Evolutionary conservation across 2,329 filamentous ascomycete genomes (phyloP).

Genomic region (Penicillium sclerotiorum): DNA sequence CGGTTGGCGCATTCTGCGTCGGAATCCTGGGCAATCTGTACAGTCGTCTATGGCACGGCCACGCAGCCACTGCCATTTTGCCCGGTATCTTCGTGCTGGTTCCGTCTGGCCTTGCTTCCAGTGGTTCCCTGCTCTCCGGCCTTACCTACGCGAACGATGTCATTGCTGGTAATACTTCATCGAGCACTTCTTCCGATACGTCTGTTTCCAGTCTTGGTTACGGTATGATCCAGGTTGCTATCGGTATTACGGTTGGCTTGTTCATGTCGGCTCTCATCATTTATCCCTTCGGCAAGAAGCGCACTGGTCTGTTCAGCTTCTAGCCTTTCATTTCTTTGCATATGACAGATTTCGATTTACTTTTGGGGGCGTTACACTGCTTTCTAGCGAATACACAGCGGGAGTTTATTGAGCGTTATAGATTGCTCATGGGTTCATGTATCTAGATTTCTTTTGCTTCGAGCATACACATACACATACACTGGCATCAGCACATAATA

Average conservation of each 20-base stretch:
- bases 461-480: no score
- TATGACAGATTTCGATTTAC: conserved; percentile 2
- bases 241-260: conserved; percentile 54
- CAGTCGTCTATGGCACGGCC: conserved; percentile 70
- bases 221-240: conserved; percentile 53
- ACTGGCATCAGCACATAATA: no score
- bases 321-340: conserved; percentile 20
- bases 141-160: conserved; percentile 62
- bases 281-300: conserved; percentile 53
- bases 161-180: conserved; percentile 27
- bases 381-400: not conserved
- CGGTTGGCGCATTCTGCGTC: conserved; percentile 75
- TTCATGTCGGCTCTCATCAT: conserved; percentile 53
- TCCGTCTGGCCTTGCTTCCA: conserved; percentile 62
- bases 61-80: conserved; percentile 83
- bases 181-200: conserved; percentile 29
- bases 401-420: not conserved
- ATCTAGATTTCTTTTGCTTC: not conserved
- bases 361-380: not conserved
- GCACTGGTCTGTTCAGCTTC: conserved; percentile 54
- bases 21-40: conserved; percentile 83
- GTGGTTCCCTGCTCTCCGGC: conserved; percentile 61
- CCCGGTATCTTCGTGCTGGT: conserved; percentile 82
- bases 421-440: not conserved
- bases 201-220: conserved; percentile 53